A percentile compares a stretch with the other conserved stretches of the same genome.
Evolutionary conservation across 2,329 filamentous ascomycete species (phyloP).

Genomic region (Elsinoe necatrix): DNA sequence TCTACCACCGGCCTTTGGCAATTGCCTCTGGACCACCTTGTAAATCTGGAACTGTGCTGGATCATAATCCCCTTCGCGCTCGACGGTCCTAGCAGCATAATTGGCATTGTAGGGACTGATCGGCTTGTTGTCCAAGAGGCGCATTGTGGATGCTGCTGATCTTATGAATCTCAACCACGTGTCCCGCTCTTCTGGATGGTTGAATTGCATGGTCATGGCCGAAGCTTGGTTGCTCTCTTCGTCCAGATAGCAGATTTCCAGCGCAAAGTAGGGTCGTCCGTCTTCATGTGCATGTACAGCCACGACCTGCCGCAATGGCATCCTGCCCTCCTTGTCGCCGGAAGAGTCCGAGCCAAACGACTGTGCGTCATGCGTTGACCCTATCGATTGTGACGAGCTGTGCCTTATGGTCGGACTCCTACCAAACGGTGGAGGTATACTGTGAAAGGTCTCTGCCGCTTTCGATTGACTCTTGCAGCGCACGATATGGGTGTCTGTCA

Average conservation of each 20-base stretch:
- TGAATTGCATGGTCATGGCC: slow-evolving; percentile 56
- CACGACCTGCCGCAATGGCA: slow-evolving; percentile 57
- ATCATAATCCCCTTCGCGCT: slow-evolving; percentile 61
- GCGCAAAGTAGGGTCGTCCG: slow-evolving; percentile 55
- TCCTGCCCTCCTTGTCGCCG: slow-evolving; percentile 48
- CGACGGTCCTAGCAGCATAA: slow-evolving; percentile 53
- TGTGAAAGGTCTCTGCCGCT: slow-evolving; percentile 53
- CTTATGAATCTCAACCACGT: slow-evolving; percentile 57
- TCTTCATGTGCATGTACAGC: slow-evolving; percentile 60
- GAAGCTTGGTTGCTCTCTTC: slow-evolving; percentile 54
- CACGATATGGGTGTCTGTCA: slow-evolving; percentile 60
- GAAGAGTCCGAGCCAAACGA: slow-evolving; percentile 42
- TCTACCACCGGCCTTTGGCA: slow-evolving; percentile 44
- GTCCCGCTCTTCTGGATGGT: slow-evolving; percentile 56
- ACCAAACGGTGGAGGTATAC: slow-evolving; percentile 28
- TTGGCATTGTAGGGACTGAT: slow-evolving; percentile 54
- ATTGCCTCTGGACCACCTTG: slow-evolving; percentile 57
- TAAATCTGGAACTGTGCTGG: slow-evolving; percentile 59
- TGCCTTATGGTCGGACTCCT: slow-evolving; percentile 45
- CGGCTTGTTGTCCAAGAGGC: slow-evolving; percentile 43
- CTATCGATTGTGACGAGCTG: slow-evolving; percentile 49
- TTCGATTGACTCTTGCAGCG: slow-evolving; percentile 61
- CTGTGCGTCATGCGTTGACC: slow-evolving; percentile 54
- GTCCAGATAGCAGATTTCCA: slow-evolving; percentile 61
- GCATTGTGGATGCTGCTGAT: slow-evolving; percentile 48